Evolutionary conservation across 2,329 filamentous ascomycete genomes (phyloP), one percentile per base, ranked within the genome.

Genomic region (Ambrosiella cleistominuta): DNA sequence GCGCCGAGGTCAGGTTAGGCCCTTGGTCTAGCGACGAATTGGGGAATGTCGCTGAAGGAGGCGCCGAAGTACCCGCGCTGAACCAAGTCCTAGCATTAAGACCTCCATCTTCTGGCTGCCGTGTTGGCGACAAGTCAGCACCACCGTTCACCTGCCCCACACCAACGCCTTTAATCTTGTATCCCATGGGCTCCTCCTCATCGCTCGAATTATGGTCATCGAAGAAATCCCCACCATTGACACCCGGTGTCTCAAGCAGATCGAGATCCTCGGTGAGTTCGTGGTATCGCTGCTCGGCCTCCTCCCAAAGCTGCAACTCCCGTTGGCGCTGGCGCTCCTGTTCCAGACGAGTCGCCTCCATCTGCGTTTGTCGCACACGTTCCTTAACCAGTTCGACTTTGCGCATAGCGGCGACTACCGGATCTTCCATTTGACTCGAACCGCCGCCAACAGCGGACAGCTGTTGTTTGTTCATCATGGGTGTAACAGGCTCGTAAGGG

Each of bases 81-180:
- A 60, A 57, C 59, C 59, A 60, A 15, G 55, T 60, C n/a, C 59
- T 55, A 35, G 59, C 42, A 15, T 51, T 45, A 8, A 57, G 35
- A 37, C 36, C 51, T 3, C 50, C 55, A 9, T 54, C 36, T 9
- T 35, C 2, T 36, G n/a, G 47, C 37, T 50, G 44, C 38, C 38
- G 19, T 52, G 36, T 38, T n/a, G 36, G 37, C 27, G 19, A 35
- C 9, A 19, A 12, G 11, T 51, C 47, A 35, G 17, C 47, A 35
- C 2, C 9, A 8, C 13, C 45, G 50, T 45, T 47, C 37, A 37
- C 49, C 15, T 27, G 45, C 3, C 53, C 83, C 66, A 90, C 86
- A 60, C 87, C 78, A 66, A 94, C 94, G 59, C 90, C 85, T 58
- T 91, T 87, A 65, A 93, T 82, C 57, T 83, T 79, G 68, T 89